Conservation (phyloP, 305 asterid species). For the Fraxinus paxiana region DNA sequence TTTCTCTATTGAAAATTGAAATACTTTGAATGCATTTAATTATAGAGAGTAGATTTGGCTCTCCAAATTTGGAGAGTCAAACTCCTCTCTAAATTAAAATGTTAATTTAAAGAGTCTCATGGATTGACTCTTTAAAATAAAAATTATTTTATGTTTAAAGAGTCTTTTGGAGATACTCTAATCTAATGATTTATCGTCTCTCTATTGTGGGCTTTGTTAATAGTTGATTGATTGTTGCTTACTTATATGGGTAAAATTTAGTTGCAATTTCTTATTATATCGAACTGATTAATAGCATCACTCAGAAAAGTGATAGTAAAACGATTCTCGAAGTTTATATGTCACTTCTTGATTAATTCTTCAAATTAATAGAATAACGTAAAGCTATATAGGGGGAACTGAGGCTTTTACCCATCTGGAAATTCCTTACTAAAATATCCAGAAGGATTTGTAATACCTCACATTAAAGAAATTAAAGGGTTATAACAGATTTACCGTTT, state of each 20-base stretch:
- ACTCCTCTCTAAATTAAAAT: too few relatives aligned
- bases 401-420: background rate
- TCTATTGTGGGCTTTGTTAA: background rate
- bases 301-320: background rate
- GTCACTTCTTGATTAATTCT: background rate
- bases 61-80: background rate
- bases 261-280: background rate
- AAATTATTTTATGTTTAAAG: too few relatives aligned
- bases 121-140: background rate
- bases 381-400: background rate
- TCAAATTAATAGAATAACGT: background rate
- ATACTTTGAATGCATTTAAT: background rate
- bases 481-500: background rate
- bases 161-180: too few relatives aligned
- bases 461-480: background rate
- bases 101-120: background rate
- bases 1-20: background rate
- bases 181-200: background rate
- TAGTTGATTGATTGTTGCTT: background rate
- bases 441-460: background rate
- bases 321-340: background rate
- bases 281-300: background rate
- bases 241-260: background rate
- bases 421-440: background rate
- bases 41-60: background rate